Conservation (phyloP, 1,284 basidiomycete species). For the Mycena sp. region DNA sequence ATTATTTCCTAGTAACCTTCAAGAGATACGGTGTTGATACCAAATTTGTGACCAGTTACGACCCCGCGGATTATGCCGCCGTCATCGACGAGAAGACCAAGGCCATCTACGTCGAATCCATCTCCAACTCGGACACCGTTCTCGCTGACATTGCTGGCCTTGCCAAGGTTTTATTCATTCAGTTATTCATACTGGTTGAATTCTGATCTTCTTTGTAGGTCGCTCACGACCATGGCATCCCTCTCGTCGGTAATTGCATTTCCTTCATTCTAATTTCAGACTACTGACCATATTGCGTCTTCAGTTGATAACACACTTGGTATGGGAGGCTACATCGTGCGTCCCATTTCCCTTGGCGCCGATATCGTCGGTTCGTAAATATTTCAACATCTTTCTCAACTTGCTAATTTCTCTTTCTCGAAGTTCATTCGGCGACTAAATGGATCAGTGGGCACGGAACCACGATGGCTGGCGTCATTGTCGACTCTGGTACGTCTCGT, state of each 20-base stretch:
- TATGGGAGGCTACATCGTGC: slow-evolving; percentile 61
- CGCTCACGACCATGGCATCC: slow-evolving; percentile 73
- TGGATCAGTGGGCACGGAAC: slow-evolving; percentile 87
- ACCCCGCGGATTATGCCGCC: slow-evolving; percentile 59
- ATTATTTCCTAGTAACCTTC: slow-evolving; percentile 65
- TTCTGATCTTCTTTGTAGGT: slow-evolving; percentile 45
- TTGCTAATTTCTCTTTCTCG: too few relatives aligned
- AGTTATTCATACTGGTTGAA: slow-evolving; percentile 59
- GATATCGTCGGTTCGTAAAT: slow-evolving; percentile 67
- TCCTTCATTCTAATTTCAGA: too few relatives aligned
- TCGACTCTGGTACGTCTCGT: slow-evolving; percentile 53
- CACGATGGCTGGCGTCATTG: slow-evolving; percentile 80
- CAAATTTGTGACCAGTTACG: slow-evolving; percentile 62
- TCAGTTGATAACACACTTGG: slow-evolving; percentile 84
- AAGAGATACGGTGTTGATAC: slow-evolving; percentile 83
- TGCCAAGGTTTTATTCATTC: slow-evolving; percentile 59
- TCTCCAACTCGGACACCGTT: slow-evolving; percentile 81
- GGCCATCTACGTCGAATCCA: slow-evolving; percentile 78
- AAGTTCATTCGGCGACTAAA: slow-evolving; percentile 67
- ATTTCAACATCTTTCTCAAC: not conserved
- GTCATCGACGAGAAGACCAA: slow-evolving; percentile 76
- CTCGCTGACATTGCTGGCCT: slow-evolving; percentile 72
- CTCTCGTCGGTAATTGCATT: slow-evolving; percentile 55
- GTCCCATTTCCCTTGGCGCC: slow-evolving; percentile 78
- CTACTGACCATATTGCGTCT: not conserved